phyloP scores from a whole-genome alignment of 805 yeast genomes.

The Barnettozyma salicaria region DNA sequence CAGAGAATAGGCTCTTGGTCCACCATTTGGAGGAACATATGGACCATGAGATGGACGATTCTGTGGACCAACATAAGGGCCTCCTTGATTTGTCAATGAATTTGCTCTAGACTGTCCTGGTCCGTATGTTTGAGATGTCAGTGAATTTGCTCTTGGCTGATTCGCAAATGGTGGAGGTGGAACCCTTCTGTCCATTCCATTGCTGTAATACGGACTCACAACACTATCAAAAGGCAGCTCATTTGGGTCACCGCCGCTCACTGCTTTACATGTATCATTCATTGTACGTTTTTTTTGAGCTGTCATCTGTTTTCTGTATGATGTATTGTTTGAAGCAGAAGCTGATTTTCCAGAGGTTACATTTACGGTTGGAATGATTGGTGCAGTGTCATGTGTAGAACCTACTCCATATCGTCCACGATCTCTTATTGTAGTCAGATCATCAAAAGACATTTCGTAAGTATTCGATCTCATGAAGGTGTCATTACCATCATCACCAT shows the following conservation, averaged over 20 bases:
- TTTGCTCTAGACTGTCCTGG: constrained; percentile 13
- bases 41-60: no score
- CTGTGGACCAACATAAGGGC: constrained; percentile 4
- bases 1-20: constrained; percentile 20
- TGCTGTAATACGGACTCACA: constrained; percentile 22
- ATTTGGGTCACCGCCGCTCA: constrained; percentile 32
- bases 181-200: no score
- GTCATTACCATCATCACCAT: constrained; percentile 35
- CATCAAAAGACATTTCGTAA: constrained; percentile 53
- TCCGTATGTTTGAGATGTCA: constrained; percentile 32
- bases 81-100: constrained; percentile 12
- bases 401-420: constrained; percentile 59
- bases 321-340: constrained; percentile 39
- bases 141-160: constrained; percentile 29
- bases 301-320: constrained; percentile 65
- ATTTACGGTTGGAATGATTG: constrained; percentile 67
- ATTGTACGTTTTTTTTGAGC: constrained; percentile 56
- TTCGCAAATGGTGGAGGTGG: no score
- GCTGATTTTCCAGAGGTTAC: constrained; percentile 25
- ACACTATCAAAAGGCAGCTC: constrained; percentile 39
- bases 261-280: constrained; percentile 37
- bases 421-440: constrained; percentile 56
- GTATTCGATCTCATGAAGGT: constrained; percentile 26
- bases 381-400: constrained; percentile 50
- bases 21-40: no score